Evolutionary conservation across 306 rosid species (phyloP), one percentile per base, ranked within the genome.

Genomic region (Glycyrrhiza uralensis): DNA sequence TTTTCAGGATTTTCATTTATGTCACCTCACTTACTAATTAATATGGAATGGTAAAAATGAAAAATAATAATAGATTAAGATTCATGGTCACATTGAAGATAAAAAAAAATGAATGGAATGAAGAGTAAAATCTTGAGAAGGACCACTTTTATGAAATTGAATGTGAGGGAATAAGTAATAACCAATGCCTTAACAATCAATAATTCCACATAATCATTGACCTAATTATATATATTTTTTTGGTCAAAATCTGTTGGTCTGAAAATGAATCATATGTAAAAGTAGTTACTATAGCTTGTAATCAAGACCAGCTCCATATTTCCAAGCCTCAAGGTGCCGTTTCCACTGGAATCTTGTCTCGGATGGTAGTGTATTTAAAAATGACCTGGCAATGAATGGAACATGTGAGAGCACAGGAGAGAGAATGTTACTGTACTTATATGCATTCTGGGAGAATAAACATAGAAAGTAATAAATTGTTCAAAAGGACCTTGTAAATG

Each of bases 271-370:
- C 38, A 69, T 42, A 46, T 20, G 32, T 20, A 50, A 23, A 30
- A 59, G 66, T 23, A 5, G 51, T 54, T 35, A 28, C 83, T 84
- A 90, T 49, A 80, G 86, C 86, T 91, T 84, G 81, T 86, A 89
- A 80, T 91, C 98, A 75, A 94, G 87, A 69, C 98, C 97, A 75
- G 98, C 88, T 69, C 98, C 98, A 72, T 91, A 89, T 81, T 89
- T 94, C 97, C 98, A 94, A 60, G 98, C 87, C 80, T 94, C 96
- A 0, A 94, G 96, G 51, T 78, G 86, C 76, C 92, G 76, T 64
- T 79, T 89, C 97, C 91, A 91, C 79, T 72, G 81, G 66, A 86
- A 94, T 32, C 80, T 86, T 80, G 17, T 60, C 80, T 91, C 55
- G 19, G 96, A 73, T 11, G 97, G 87, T 64, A 91, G 30, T 66